phyloP scores from a whole-genome alignment of 208 protist genomes.

The Leishmania mexicana region DNA sequence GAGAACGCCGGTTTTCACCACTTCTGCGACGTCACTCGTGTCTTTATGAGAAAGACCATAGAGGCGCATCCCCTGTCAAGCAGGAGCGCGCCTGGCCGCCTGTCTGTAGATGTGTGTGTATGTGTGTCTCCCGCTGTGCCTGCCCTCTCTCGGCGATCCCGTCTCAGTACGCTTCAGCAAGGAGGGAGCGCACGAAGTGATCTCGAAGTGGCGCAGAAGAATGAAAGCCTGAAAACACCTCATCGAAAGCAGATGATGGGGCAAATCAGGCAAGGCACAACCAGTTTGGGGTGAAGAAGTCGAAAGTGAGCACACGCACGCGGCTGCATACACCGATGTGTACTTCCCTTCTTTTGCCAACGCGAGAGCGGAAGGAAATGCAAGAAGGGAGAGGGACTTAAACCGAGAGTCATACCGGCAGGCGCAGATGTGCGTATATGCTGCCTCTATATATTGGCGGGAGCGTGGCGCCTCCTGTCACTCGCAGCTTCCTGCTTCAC shows the following conservation, averaged over 20 bases:
- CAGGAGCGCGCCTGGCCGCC: not conserved
- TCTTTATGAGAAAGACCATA: conserved; percentile 34
- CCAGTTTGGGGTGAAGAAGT: not conserved
- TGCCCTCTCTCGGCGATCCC: not conserved
- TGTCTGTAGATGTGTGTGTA: not conserved
- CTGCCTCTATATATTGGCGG: not conserved
- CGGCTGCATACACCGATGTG: not conserved
- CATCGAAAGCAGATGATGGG: not conserved
- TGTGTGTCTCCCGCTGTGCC: not conserved
- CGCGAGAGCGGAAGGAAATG: not conserved
- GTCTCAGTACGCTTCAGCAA: not conserved
- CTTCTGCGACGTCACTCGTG: conserved; percentile 42
- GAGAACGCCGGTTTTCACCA: conserved; percentile 42
- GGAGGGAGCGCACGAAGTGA: not conserved
- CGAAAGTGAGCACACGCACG: not conserved
- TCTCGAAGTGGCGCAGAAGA: not conserved
- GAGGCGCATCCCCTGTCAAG: conserved; percentile 27
- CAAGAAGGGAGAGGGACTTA: not conserved
- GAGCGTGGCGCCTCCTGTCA: not conserved
- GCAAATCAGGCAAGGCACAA: not conserved
- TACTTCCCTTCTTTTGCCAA: not conserved
- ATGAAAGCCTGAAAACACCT: not conserved
- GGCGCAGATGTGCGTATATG: not conserved
- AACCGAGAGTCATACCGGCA: not conserved
- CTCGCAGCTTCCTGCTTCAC: not conserved